phyloP scores from a whole-genome alignment of 2,329 filamentous ascomycete species.

The Fusarium newnesense region DNA sequence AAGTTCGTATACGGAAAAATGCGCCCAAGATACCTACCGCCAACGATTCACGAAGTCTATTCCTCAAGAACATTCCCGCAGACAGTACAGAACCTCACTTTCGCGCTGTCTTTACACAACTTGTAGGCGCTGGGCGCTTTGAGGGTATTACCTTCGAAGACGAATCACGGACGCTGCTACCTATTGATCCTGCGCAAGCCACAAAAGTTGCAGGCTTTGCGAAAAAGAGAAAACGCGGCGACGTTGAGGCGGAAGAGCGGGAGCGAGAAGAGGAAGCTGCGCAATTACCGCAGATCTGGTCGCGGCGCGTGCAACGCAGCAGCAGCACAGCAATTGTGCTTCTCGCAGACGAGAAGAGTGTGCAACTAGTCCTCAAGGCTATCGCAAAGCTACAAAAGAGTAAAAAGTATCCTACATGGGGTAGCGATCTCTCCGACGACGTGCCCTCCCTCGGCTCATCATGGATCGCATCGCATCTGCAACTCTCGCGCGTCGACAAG shows the following conservation, averaged over 20 bases:
- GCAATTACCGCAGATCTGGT: constrained; percentile 78
- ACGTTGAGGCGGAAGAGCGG: constrained; percentile 65
- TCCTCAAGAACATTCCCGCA: constrained; percentile 88
- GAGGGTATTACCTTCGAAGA: constrained; percentile 81
- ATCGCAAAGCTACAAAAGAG: constrained; percentile 69
- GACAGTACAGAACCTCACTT: constrained; percentile 84
- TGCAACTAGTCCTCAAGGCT: constrained; percentile 81
- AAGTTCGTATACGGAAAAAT: constrained; percentile 87
- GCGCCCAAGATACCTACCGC: constrained; percentile 79
- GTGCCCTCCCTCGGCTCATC: constrained; percentile 66
- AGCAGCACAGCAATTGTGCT: constrained; percentile 84
- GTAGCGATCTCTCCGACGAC: constrained; percentile 66
- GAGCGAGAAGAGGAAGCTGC: constrained; percentile 67
- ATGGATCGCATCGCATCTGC: constrained; percentile 73
- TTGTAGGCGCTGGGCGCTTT: constrained; percentile 82
- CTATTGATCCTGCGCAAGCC: constrained; percentile 62
- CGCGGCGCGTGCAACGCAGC: constrained; percentile 74
- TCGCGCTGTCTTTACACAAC: constrained; percentile 76
- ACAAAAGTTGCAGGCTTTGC: constrained; percentile 49
- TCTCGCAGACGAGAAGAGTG: constrained; percentile 84
- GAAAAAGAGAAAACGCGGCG: constrained; percentile 55
- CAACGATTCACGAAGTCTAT: constrained; percentile 82
- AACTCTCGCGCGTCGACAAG: constrained; percentile 76
- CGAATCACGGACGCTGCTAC: constrained; percentile 57
- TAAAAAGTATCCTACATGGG: constrained; percentile 75